phyloP scores from a whole-genome alignment of 2,329 filamentous ascomycete species.

The Aureobasidium namibiae region DNA sequence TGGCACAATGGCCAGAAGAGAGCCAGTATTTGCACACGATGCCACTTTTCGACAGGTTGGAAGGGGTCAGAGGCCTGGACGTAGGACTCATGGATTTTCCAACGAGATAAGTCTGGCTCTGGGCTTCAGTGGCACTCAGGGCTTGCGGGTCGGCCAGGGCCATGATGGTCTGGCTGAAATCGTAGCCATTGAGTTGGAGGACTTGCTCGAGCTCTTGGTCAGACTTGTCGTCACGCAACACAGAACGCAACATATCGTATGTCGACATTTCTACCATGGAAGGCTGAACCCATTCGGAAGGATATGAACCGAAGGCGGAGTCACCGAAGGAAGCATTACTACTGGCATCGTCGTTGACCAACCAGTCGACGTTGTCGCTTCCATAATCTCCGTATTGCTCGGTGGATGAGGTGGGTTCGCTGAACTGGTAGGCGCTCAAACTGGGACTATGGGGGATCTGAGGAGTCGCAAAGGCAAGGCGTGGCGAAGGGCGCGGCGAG shows the following conservation, averaged over 20 bases:
- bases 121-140: constrained; percentile 39
- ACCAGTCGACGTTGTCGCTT: constrained; percentile 92
- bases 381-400: constrained; percentile 89
- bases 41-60: constrained; percentile 67
- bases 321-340: constrained; percentile 70
- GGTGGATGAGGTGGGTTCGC: constrained; percentile 67
- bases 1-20: constrained; percentile 87
- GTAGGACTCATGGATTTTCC: constrained; percentile 80
- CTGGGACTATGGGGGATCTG: constrained; percentile 89
- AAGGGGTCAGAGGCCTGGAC: constrained; percentile 66
- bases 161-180: constrained; percentile 84
- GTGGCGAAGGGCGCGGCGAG: constrained; percentile 85
- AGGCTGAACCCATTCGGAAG: constrained; percentile 65
- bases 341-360: constrained; percentile 74
- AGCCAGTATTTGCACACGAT: constrained; percentile 97
- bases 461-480: constrained; percentile 81
- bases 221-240: constrained; percentile 77
- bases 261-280: constrained; percentile 87
- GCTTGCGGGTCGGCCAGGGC: constrained; percentile 45
- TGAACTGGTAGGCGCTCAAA: constrained; percentile 93
- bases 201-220: constrained; percentile 95
- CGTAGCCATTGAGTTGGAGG: constrained; percentile 80
- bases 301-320: constrained; percentile 51
- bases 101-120: constrained; percentile 62
- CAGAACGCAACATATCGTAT: constrained; percentile 94